Evolutionary conservation across 352 stramenopile genomes (phyloP).

Genomic region (Globisporangium uncinulatum): DNA sequence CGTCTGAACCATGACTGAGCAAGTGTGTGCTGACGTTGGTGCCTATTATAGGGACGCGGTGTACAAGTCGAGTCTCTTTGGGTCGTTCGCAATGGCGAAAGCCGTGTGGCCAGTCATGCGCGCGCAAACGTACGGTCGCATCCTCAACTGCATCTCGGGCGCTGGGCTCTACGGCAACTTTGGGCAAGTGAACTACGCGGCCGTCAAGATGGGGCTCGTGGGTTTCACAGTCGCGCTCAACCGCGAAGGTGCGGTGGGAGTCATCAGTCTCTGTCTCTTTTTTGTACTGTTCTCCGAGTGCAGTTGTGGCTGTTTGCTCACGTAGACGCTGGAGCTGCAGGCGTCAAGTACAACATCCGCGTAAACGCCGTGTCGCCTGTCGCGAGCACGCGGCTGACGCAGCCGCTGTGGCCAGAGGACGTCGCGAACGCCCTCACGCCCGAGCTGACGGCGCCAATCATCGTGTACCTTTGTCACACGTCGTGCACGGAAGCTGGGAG

Average conservation of each 20-base stretch:
- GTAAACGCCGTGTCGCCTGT: slow-evolving; percentile 70
- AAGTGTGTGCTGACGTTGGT: background rate
- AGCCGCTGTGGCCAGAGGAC: slow-evolving; percentile 60
- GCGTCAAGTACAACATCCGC: slow-evolving; percentile 70
- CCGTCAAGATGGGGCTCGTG: slow-evolving; percentile 72
- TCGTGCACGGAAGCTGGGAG: slow-evolving; percentile 46
- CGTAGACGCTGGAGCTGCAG: slow-evolving; percentile 12
- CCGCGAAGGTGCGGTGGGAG: slow-evolving; percentile 52
- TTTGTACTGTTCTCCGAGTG: too few species aligned
- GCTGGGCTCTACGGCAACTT: slow-evolving; percentile 75
- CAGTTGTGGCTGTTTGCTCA: too few species aligned
- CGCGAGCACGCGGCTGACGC: slow-evolving; percentile 54
- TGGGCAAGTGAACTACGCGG: slow-evolving; percentile 70
- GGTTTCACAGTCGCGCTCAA: slow-evolving; percentile 66
- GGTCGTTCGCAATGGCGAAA: slow-evolving; percentile 57
- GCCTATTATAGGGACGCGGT: slow-evolving; percentile 33
- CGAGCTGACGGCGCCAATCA: slow-evolving; percentile 57
- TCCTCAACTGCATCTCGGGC: slow-evolving; percentile 65
- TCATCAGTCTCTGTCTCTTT: background rate
- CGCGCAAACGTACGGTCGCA: slow-evolving; percentile 61
- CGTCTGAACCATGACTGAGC: background rate
- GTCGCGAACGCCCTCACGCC: slow-evolving; percentile 49
- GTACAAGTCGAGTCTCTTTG: slow-evolving; percentile 51
- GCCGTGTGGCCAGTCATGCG: slow-evolving; percentile 70
- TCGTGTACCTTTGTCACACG: slow-evolving; percentile 56